A percentile compares a stretch with the other conserved stretches of the same genome.
Conservation (phyloP, 495 filamentous ascomycete species). For the Bathelium albidoporum region DNA sequence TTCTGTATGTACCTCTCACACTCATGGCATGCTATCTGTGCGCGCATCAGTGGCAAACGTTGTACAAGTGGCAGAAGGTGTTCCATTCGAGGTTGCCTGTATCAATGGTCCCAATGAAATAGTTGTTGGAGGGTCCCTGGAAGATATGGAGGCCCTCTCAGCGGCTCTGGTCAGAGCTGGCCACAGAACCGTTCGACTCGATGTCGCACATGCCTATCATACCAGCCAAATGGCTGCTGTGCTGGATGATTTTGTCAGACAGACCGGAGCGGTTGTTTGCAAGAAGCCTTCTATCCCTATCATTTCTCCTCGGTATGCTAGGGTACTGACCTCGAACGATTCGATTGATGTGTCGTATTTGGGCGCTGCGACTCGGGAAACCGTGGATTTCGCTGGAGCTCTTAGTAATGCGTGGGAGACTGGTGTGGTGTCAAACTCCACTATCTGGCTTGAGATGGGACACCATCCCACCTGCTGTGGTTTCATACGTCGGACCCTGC, state of each 20-base stretch:
- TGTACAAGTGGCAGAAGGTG: constrained; percentile 22
- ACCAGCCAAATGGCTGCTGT: constrained; percentile 22
- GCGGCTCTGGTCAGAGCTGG: constrained; percentile 8
- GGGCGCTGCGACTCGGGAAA: constrained; percentile 54
- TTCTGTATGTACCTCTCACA: constrained; percentile 21
- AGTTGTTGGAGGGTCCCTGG: constrained; percentile 39
- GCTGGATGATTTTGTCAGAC: constrained; percentile 13
- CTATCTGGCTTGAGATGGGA: constrained; percentile 24
- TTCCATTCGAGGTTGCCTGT: constrained; percentile 39
- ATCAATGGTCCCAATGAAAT: constrained; percentile 43
- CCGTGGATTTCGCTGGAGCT: constrained; percentile 63
- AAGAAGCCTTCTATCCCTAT: constrained; percentile 18
- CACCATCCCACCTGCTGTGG: constrained; percentile 20
- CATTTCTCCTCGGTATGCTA: constrained; percentile 19
- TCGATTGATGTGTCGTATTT: constrained; percentile 46
- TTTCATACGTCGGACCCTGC: constrained; percentile 19
- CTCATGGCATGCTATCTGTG: constrained; percentile 44
- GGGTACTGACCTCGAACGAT: constrained; percentile 14
- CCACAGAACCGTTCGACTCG: constrained; percentile 6
- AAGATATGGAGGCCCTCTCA: constrained; percentile 18
- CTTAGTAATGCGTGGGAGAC: constrained; percentile 43
- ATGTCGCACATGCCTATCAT: constrained; percentile 17
- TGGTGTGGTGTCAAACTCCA: constrained; percentile 12
- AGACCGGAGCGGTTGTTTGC: constrained; percentile 11
- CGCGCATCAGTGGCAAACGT: constrained; percentile 26